Percentiles rank a stretch among this genome's conserved stretches.
Evolutionary conservation across 768 basidiomycete species (phyloP).

Genomic region (Mrakia gelida): DNA sequence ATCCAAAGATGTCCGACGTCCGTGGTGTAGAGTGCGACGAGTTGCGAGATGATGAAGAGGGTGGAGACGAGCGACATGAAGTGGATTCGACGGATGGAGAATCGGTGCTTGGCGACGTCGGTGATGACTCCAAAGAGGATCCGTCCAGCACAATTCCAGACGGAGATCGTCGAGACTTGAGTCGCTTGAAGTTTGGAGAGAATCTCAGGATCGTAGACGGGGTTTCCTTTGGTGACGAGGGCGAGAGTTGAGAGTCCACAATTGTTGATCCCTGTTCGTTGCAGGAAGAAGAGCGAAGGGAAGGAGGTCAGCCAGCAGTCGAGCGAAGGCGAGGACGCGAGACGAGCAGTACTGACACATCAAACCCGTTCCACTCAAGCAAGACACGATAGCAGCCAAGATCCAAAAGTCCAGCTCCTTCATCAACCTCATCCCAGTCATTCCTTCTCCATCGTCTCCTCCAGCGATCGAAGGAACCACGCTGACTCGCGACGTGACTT

Average conservation of each 20-base stretch:
- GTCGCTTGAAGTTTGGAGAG: slow-evolving; percentile 72
- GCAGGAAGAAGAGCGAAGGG: too few relatives aligned
- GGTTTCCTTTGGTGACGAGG: slow-evolving; percentile 58
- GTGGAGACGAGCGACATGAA: slow-evolving; percentile 58
- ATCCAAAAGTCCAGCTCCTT: slow-evolving; percentile 61
- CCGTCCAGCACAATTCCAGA: slow-evolving; percentile 76
- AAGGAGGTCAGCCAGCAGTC: not conserved
- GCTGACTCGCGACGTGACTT: slow-evolving; percentile 20
- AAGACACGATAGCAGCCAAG: slow-evolving; percentile 54
- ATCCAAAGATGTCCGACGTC: slow-evolving; percentile 64
- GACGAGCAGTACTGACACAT: slow-evolving; percentile 56
- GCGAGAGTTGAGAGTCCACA: slow-evolving; percentile 68
- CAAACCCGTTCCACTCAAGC: slow-evolving; percentile 71
- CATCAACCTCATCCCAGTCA: slow-evolving; percentile 56
- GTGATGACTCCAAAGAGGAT: slow-evolving; percentile 56
- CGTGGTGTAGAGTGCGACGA: slow-evolving; percentile 56
- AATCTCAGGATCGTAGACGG: slow-evolving; percentile 61
- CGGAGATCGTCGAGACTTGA: slow-evolving; percentile 76
- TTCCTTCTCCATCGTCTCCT: slow-evolving; percentile 50
- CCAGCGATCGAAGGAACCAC: slow-evolving; percentile 33
- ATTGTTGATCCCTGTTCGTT: slow-evolving; percentile 62
- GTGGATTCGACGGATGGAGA: slow-evolving; percentile 35
- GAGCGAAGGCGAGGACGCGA: slow-evolving; percentile 12
- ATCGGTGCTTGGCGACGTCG: slow-evolving; percentile 40
- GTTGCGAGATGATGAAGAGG: slow-evolving; percentile 69